Percentiles rank a stretch among this genome's conserved stretches.
Conservation (phyloP, 202 grass and related monocot genomes). For the Zizania palustris region DNA sequence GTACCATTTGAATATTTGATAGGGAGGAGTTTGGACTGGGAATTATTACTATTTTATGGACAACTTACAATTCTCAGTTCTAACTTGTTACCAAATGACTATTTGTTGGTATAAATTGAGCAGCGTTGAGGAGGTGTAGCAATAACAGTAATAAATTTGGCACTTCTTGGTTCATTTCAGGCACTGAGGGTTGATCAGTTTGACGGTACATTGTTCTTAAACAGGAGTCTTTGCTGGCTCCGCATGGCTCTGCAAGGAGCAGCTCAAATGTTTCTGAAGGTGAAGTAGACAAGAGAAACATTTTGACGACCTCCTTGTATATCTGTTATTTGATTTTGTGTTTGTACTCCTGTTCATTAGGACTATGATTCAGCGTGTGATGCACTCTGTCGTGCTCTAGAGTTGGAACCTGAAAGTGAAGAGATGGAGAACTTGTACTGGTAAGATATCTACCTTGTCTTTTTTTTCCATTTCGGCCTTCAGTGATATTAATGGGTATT, state of each 20-base stretch:
- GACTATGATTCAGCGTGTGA: conserved; percentile 21
- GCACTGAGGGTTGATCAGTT: conserved; percentile 41
- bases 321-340: conserved; percentile 1
- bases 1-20: background rate
- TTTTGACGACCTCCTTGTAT: background rate
- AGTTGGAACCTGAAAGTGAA: conserved; percentile 43
- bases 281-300: conserved; percentile 7
- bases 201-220: conserved; percentile 29
- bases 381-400: conserved; percentile 9
- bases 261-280: conserved; percentile 43
- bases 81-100: background rate
- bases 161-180: conserved; percentile 17
- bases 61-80: background rate
- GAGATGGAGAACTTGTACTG: conserved; percentile 38
- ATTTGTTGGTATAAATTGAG: background rate
- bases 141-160: background rate
- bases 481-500: background rate
- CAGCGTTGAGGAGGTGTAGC: background rate
- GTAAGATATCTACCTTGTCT: conserved; percentile 29
- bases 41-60: background rate
- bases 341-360: background rate
- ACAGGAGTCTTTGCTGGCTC: conserved; percentile 52
- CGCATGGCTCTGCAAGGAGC: conserved; percentile 24
- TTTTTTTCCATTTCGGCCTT: background rate
- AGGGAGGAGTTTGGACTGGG: background rate